Percentiles rank a stretch among this genome's conserved stretches.
Evolutionary conservation across 139 green algal species (phyloP).

Genomic region (Closterium sp.): DNA sequence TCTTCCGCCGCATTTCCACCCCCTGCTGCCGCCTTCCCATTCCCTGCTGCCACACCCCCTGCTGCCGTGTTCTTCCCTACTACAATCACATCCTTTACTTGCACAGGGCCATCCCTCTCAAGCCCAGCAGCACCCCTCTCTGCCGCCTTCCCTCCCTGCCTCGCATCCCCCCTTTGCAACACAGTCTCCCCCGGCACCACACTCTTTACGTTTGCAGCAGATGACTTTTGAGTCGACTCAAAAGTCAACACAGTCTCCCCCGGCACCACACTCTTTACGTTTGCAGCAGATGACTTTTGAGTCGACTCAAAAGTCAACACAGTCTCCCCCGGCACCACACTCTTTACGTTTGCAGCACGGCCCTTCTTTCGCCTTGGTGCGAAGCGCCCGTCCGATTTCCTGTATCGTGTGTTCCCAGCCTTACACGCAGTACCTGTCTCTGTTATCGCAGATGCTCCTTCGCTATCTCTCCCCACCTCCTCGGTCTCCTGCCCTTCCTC

Average conservation of each 20-base stretch:
- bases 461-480: not conserved
- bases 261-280: no score
- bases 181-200: not conserved
- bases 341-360: not conserved
- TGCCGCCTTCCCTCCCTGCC: not conserved
- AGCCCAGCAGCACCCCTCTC: not conserved
- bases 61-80: not conserved
- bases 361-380: not conserved
- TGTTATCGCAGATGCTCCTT: not conserved
- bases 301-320: no score
- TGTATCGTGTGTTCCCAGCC: not conserved
- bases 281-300: no score
- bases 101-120: not conserved
- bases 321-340: no score
- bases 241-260: no score
- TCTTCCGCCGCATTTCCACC: not conserved
- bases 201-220: not conserved
- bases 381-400: not conserved
- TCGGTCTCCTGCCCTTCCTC: not conserved
- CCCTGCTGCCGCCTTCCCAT: not conserved
- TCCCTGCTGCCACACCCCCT: not conserved
- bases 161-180: not conserved
- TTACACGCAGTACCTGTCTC: not conserved
- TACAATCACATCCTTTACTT: not conserved
- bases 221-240: no score